Base-by-base conservation (phyloP, 768 basidiomycete genomes). In the Candolleomyces eurysporus region DNA sequence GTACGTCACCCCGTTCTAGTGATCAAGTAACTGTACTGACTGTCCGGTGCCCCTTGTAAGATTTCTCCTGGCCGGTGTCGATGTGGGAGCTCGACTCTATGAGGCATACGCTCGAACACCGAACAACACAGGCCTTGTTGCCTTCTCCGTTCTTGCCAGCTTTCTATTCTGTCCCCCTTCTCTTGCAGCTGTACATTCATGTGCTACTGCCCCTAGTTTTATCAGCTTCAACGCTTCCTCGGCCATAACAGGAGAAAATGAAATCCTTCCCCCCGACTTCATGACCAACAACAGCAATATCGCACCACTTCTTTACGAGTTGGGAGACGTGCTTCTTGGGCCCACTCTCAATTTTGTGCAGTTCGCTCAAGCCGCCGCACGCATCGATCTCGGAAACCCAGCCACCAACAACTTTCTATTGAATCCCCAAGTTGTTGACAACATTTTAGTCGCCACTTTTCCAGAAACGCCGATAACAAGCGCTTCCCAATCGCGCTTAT, bases 81-180 rank as follows among this genome's bases (percentile, higher is more conserved):
- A 58, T 26, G n/a, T 58, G 22, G 57, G 21, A 9, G 10, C 55
- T 59, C 16, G 60, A 55, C n/a, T 48, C 32, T 36, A 53, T 63
- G 4, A 14, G 19, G 1, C 51, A 46, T 22, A 31, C 32, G n/a
- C n/a, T n/a, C 42, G 39, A 56, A 2, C 63, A 61, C 32, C 48
- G 21, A 39, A 59, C 61, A 7, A 59, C 48, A 39, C 66, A 62
- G 39, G 56, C 48, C n/a, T 43, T 58, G 42, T 42, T 21, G 43
- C 61, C 45, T 30, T 61, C n/a, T 69, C 68, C 32, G 16, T 67
- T 26, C 50, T 58, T 13, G 64, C 58, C 36, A 65, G 63, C 42
- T 65, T 66, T 52, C 59, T 58, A 0, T 63, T 43, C 30, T 69
- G 68, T 31, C 68, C 68, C 43, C 95, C 56, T 94, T 79, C 72